Conservation (phyloP, 352 stramenopile genomes). For the Pythium coloratum region DNA sequence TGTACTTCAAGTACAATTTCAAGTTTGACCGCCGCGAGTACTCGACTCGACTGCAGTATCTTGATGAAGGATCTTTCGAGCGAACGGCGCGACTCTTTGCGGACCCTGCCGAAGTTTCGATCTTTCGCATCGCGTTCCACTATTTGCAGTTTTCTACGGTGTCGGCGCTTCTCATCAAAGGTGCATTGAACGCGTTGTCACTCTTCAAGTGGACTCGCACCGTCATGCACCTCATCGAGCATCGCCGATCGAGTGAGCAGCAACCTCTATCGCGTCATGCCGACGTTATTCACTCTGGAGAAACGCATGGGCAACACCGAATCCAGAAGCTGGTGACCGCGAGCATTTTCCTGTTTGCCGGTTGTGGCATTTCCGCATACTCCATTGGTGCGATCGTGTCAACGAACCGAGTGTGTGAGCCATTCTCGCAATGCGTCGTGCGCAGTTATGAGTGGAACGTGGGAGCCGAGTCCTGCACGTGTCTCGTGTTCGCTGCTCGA, state of each 20-base stretch:
- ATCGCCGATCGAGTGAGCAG: background rate
- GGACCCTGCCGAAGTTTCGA: slow-evolving; percentile 40
- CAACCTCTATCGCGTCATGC: background rate
- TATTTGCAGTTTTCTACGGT: slow-evolving; percentile 42
- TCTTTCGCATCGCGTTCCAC: slow-evolving; percentile 45
- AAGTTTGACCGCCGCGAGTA: slow-evolving; percentile 41
- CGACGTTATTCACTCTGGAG: background rate
- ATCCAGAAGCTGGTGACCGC: background rate
- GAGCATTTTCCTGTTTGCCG: background rate
- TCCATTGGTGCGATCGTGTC: slow-evolving; percentile 4
- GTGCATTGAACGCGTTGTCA: slow-evolving; percentile 35
- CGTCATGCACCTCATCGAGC: slow-evolving; percentile 25
- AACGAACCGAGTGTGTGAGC: background rate
- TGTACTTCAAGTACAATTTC: slow-evolving; percentile 44
- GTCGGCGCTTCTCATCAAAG: slow-evolving; percentile 32
- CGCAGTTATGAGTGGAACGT: slow-evolving; percentile 12
- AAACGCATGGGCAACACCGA: background rate
- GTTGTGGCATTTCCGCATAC: background rate
- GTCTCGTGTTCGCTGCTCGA: slow-evolving; percentile 11
- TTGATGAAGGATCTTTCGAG: slow-evolving; percentile 35
- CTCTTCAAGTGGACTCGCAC: slow-evolving; percentile 50
- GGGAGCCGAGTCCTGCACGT: slow-evolving; percentile 1
- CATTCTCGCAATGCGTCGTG: slow-evolving; percentile 4
- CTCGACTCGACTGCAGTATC: slow-evolving; percentile 29
- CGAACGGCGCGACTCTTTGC: slow-evolving; percentile 40